Evolutionary conservation across 2,329 filamentous ascomycete genomes (phyloP), one percentile per base, ranked within the genome.

Genomic region (Arthrobotrys conoides): DNA sequence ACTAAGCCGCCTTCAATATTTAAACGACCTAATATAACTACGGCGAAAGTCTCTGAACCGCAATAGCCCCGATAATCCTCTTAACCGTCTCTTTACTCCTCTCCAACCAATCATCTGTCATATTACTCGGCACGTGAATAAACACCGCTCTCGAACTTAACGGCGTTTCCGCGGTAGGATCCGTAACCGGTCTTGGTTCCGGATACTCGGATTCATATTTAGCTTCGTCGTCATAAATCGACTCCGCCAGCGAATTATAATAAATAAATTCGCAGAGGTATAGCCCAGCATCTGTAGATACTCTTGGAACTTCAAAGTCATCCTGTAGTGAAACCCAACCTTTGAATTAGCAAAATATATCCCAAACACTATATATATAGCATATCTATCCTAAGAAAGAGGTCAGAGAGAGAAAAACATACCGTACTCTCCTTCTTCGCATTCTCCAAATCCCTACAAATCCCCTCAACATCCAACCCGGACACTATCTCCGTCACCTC

Each of bases 41-140:
- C 5, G 38, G 38, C 6, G 64, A 51, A 12, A 71, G 51, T 14
- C 75, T 36, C 44, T 72, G 75, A 38, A 78, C 75, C 3, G 75
- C 75, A 53, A 78, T 78, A 20, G 75, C 75, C 3, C 75, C 75
- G 51, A 78, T 78, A n/a, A 78, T 78, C 30, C 75, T 65, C 68
- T 57, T 72, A 0, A 78, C 75, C 6, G 75, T 71, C 53, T 78
- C 75, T 6, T 41, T 44, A 10, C 68, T 69, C 16, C 38, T 68
- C n/a, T 68, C 68, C 6, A 78, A 36, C 63, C 44, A 72, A 9
- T 72, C 63, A 3, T 66, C 41, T 8, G 67, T 55, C 14, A 46
- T 64, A 4, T 65, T 38, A 20, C n/a, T 48, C 1, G 75, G 75
- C 16, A 78, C 64, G 22, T 78, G 75, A 67, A 78, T 78, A 33